A percentile compares a stretch with the other conserved stretches of the same genome.
Conservation (phyloP, 2,329 filamentous ascomycete species). For the Graphium sp. region DNA sequence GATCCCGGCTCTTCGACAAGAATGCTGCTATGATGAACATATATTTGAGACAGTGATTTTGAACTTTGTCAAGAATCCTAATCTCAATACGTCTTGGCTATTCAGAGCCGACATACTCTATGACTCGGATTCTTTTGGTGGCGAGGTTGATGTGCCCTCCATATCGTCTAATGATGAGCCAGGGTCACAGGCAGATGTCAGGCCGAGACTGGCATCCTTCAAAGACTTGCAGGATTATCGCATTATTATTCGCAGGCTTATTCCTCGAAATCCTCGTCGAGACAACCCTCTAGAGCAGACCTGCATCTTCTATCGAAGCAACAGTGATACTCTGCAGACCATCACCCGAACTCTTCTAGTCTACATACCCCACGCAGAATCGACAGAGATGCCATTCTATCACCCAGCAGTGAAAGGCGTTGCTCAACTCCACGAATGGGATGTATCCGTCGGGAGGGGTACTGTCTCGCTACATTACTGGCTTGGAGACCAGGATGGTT, state of each 20-base stretch:
- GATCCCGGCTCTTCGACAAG: constrained; percentile 35
- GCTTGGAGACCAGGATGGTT: constrained; percentile 24
- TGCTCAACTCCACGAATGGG: constrained; percentile 59
- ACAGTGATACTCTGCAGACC: too few species aligned
- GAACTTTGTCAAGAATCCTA: constrained; percentile 64
- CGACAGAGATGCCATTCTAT: constrained; percentile 64
- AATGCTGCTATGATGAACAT: constrained; percentile 44
- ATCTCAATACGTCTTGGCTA: constrained; percentile 61
- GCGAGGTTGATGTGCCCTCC: constrained; percentile 12
- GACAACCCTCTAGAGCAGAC: constrained; percentile 69
- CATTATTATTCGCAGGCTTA: constrained; percentile 52
- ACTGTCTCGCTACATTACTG: constrained; percentile 43
- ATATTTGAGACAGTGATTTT: constrained; percentile 52
- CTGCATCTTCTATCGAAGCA: constrained; percentile 67
- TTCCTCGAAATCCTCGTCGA: constrained; percentile 65
- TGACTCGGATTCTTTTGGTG: constrained; percentile 6
- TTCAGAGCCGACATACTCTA: constrained; percentile 61
- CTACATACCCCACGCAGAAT: constrained; percentile 58
- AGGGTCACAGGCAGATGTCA: constrained; percentile 8
- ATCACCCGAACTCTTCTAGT: constrained; percentile 31
- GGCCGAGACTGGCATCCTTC: constrained; percentile 22
- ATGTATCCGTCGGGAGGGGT: constrained; percentile 21
- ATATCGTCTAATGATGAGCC: constrained; percentile 5
- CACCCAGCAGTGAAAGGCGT: constrained; percentile 63
- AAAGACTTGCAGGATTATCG: constrained; percentile 14